Evolutionary conservation across 1,139 yeast genomes (phyloP), one percentile per base, ranked within the genome.

Genomic region (Candida tetrigidarum): DNA sequence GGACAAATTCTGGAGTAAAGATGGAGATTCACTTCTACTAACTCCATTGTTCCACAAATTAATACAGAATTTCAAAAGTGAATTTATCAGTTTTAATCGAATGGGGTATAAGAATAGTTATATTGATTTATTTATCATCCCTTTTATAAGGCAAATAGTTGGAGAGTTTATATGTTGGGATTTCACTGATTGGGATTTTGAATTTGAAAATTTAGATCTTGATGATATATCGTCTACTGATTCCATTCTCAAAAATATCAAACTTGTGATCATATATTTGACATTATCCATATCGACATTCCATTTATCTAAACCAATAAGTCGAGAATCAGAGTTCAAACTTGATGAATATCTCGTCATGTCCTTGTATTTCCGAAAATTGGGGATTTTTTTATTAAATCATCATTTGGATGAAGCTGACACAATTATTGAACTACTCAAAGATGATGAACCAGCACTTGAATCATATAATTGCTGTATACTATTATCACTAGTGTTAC

Each of bases 361-460:
- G 8, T 63, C 75, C 48, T 67, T 74, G 4, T 68, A 68, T 45
- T 53, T 71, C 10, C 53, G 80, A n/a, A 74, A 74, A 48, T 52
- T 69, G 22, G 66, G 68, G 28, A 62, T 71, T 8, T 63, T 58
- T 30, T 59, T 71, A 15, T 52, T 74, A n/a, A 71, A 71, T 50
- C 61, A 57, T 44, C 79, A 74, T 54, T 56, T 74, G 39, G 79
- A 74, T 55, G 74, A 71, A 46, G 72, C 69, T 46, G 78, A 72
- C 47, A 65, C 58, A 36, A 61, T 67, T 45, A 54, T 60, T 14
- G 54, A 50, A n/a, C 25, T 36, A 22, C 39, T 45, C 12, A 43
- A 37, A 18, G 47, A 50, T 9, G 55, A 46, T 14, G 22, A 18
- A 15, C 18, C 42, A 23, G 7, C 23, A 5, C 36, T 39, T 48